A percentile compares a stretch with the other conserved stretches of the same genome.
Conservation (phyloP, 139 green algal species). For the Haematococcus sp. region DNA sequence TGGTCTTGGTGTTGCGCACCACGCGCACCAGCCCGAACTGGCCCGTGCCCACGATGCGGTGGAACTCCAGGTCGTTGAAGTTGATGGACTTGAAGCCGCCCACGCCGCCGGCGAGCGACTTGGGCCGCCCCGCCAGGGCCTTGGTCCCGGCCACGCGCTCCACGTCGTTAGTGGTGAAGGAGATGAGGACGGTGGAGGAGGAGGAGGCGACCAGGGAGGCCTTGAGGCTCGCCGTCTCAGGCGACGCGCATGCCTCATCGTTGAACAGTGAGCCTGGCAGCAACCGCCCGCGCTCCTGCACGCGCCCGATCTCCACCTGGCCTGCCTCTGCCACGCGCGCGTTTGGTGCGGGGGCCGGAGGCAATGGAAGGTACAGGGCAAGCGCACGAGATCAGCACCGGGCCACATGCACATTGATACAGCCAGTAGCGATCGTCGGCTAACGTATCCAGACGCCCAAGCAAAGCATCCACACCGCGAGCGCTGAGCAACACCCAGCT, state of each 20-base stretch:
- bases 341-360: not conserved
- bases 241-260: slow-evolving; percentile 29
- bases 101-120: not conserved
- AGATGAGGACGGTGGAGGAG: slow-evolving; percentile 26
- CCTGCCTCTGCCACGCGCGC: not conserved
- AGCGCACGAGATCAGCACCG: no score
- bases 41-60: slow-evolving; percentile 68
- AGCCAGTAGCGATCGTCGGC: no score
- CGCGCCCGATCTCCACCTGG: slow-evolving; percentile 14
- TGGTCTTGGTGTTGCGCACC: slow-evolving; percentile 60
- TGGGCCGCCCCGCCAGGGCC: slow-evolving; percentile 3
- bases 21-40: slow-evolving; percentile 75
- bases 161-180: slow-evolving; percentile 35
- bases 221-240: slow-evolving; percentile 31
- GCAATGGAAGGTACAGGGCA: no score
- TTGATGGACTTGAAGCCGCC: slow-evolving; percentile 42
- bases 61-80: slow-evolving; percentile 65
- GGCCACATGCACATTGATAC: no score
- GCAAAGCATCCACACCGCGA: not conserved
- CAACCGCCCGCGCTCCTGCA: slow-evolving; percentile 16
- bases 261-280: slow-evolving; percentile 46
- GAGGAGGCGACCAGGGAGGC: slow-evolving; percentile 37
- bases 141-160: slow-evolving; percentile 22
- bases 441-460: no score
- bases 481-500: not conserved